Evolutionary conservation across 192 early-diverging fungal species (phyloP), one percentile per base, ranked within the genome.

Genomic region (Allomyces macrogynus): DNA sequence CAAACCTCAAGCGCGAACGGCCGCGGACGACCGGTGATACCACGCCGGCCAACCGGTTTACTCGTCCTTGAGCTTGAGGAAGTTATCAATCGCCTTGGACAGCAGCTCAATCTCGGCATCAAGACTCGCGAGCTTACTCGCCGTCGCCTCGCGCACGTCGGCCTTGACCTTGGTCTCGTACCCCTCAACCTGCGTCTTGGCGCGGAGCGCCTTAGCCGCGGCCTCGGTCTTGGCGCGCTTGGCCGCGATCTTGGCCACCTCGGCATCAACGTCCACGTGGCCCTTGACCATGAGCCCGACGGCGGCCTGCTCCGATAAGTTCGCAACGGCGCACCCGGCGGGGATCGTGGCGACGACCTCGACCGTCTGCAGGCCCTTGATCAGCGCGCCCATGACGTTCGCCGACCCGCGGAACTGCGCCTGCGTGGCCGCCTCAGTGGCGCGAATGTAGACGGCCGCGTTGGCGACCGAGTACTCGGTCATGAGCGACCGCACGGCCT

Each of bases 211-310:
- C 69, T 86, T 81, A 54, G 67, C 70, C 16, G 43, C 24, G 14
- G 75, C 75, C 16, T 61, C 42, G 3, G 72, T 69, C 77, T 90
- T 92, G 63, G 71, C 75, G 43, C 86, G 65, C 74, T 91, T 89
- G 68, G 81, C 78, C 66, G 88, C 79, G 61, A 92, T 74, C 72
- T 93, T 91, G 62, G 70, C 68, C 60, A 95, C 76, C 75, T 95
- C 92, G 60, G 81, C 80, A 67, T 86, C 87, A 67, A 95, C 82
- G 68, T 93, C 84, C 26, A 93, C 85, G 65, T 74, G 71, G 18
- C 86, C 87, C 70, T 85, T 81, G 24, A 93, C 88, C 70, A 95
- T 80, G 62, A 95, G 68, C 66, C 83, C 78, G 20, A 90, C 84
- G 67, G 76, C 78, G 57, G 79, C 75, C 40, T 89, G 87, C 24